Percentiles rank a stretch among this genome's conserved stretches.
These are phyloP conservation scores for Didymella segeticola DNA, from an alignment of 2,329 filamentous ascomycete species.

Conservation along the genomic window DNA sequence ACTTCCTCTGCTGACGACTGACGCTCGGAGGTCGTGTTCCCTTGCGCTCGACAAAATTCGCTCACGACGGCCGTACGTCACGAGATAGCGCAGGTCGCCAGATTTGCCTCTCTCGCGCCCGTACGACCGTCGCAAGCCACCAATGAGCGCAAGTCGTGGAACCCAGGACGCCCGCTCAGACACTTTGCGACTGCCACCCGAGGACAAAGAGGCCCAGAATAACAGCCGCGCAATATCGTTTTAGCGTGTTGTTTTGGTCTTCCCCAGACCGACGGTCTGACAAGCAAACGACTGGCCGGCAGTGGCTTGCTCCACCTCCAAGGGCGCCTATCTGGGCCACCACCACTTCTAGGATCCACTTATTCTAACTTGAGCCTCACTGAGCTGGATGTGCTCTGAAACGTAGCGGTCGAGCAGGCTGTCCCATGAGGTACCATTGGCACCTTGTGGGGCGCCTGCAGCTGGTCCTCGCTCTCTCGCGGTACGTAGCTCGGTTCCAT, in stretches of 20 bases:
- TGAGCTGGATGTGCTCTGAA: slow-evolving; percentile 51
- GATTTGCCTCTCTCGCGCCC: slow-evolving; percentile 31
- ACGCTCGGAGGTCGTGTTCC: slow-evolving; percentile 46
- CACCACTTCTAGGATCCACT: slow-evolving; percentile 41
- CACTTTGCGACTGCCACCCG: slow-evolving; percentile 42
- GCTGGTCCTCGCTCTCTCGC: slow-evolving; percentile 49
- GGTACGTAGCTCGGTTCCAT: slow-evolving; percentile 47
- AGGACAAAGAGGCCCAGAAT: slow-evolving; percentile 37
- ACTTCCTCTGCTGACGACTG: slow-evolving; percentile 46
- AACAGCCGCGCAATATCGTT: slow-evolving; percentile 32
- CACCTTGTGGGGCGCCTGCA: slow-evolving; percentile 43
- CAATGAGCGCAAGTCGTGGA: slow-evolving; percentile 47
- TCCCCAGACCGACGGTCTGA: slow-evolving; percentile 44
- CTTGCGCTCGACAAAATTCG: slow-evolving; percentile 45
- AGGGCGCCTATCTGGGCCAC: slow-evolving; percentile 50
- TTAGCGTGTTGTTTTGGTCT: slow-evolving; percentile 44
- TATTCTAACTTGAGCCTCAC: slow-evolving; percentile 52
- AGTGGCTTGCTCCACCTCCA: slow-evolving; percentile 40
- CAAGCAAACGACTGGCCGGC: slow-evolving; percentile 49
- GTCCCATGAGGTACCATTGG: slow-evolving; percentile 49
- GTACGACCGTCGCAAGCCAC: slow-evolving; percentile 30
- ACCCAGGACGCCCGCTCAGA: slow-evolving; percentile 43
- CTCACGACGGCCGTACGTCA: slow-evolving; percentile 37
- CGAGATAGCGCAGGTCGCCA: slow-evolving; percentile 29
- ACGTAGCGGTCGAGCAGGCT: slow-evolving; percentile 49